Base-by-base conservation (phyloP, 2,329 filamentous ascomycete species). In the Botrytis fragariae region DNA sequence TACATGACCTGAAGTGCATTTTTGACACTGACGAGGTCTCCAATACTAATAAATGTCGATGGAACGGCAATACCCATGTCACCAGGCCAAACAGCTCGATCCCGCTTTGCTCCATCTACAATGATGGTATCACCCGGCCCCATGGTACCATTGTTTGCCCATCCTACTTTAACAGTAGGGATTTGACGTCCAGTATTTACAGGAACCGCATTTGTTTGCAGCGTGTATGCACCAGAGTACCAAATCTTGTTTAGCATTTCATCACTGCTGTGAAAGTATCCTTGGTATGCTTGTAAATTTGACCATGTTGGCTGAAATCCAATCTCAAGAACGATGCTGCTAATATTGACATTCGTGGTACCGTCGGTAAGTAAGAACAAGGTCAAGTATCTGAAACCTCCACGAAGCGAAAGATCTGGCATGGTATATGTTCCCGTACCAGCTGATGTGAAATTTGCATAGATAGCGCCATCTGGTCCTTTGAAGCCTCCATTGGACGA, bases 21-120 rank as follows among this genome's bases (percentile, higher is more conserved):
- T 84, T 81, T 88, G 25, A 88, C 82, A 57, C 84, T 84, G 18
- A 84, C 81, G 62, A 89, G 80, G 75, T 89, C 63, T 35, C 85
- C 84, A 0, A 87, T 88, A 12, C 85, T 87, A 4, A 88, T 84
- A n/a, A 87, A 85, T 12, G 88, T 84, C 14, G 82, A 84, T 5
- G 87, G 87, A 0, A 88, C 83, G 7, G 87, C 86, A 74, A 89
- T 87, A 3, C 74, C 75, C 85, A 90, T 88, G 76, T 91, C 89
- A 3, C 89, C 88, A 22, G 88, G 86, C 88, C 88, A 91, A 1
- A 90, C 86, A 44, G 88, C 81, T 8, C 87, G 84, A 77, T 90
- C 88, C 67, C 88, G 84, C 77, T 90, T 90, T 0, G 87, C 87
- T 25, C 88, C 88, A 79, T 90, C 88, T 0, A 79, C 79, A 72